Conservation (phyloP, 2,329 filamentous ascomycete species). For the Byssothecium circinans region DNA sequence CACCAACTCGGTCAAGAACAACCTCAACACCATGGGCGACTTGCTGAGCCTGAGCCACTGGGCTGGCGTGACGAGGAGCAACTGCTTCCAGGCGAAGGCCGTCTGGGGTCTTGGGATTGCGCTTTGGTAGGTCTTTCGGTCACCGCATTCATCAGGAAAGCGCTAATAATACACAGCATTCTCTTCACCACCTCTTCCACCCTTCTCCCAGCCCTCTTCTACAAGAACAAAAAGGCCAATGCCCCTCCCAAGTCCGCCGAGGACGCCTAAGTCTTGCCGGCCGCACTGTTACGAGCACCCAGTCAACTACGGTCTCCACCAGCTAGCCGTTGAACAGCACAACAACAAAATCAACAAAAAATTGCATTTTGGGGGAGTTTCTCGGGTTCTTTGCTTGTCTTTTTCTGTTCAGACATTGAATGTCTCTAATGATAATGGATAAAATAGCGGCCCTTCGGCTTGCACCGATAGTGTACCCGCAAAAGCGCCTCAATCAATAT, state of each 20-base stretch:
- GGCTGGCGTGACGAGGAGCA: conserved; percentile 63
- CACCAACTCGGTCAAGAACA: conserved; percentile 54
- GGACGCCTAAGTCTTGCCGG: conserved; percentile 25
- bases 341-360: conserved; percentile 14
- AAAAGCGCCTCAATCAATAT: conserved; percentile 11
- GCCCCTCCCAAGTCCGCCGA: conserved; percentile 39
- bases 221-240: conserved; percentile 52
- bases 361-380: conserved; percentile 13
- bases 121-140: conserved; percentile 59
- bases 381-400: conserved; percentile 3
- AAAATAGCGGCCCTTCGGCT: conserved; percentile 2
- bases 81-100: conserved; percentile 82
- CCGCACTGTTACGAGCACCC: conserved; percentile 17
- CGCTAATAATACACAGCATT: conserved; percentile 38
- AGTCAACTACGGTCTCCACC: conserved; percentile 18
- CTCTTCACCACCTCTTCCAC: conserved; percentile 50
- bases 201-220: conserved; percentile 52
- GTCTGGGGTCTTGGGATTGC: conserved; percentile 85
- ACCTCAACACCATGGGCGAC: conserved; percentile 54
- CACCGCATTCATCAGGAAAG: background rate
- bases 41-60: conserved; percentile 56
- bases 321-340: conserved; percentile 8
- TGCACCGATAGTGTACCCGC: background rate
- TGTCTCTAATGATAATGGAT: conserved; percentile 39
- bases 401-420: conserved; percentile 32